Evolutionary conservation across 2,329 filamentous ascomycete species (phyloP).

Genomic region (Metarhizium anisopliae): DNA sequence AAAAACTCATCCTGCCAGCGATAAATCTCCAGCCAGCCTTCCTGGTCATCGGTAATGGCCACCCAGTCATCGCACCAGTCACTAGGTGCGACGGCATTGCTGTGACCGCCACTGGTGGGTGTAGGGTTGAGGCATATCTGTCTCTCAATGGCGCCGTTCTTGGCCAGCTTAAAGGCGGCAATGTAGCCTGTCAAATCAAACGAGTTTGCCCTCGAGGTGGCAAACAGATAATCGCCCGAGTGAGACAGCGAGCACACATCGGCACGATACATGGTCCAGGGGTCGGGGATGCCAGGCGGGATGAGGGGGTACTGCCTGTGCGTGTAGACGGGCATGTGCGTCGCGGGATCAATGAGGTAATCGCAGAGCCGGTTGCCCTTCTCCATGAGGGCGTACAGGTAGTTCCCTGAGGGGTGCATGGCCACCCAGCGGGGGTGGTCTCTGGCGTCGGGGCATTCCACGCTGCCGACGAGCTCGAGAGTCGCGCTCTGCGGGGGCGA

Average conservation of each 20-base stretch:
- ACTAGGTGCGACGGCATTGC: slow-evolving; percentile 77
- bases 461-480: slow-evolving; percentile 60
- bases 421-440: slow-evolving; percentile 88
- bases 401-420: slow-evolving; percentile 67
- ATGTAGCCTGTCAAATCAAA: slow-evolving; percentile 74
- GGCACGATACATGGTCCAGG: slow-evolving; percentile 63
- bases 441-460: slow-evolving; percentile 58
- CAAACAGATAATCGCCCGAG: slow-evolving; percentile 70
- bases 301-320: slow-evolving; percentile 69
- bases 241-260: slow-evolving; percentile 71
- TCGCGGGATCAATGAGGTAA: slow-evolving; percentile 67
- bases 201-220: slow-evolving; percentile 71
- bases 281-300: slow-evolving; percentile 55
- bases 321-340: slow-evolving; percentile 70
- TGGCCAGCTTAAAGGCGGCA: slow-evolving; percentile 64
- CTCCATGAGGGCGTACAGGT: slow-evolving; percentile 83
- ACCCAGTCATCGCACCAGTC: slow-evolving; percentile 83
- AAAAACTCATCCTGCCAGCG: slow-evolving; percentile 77
- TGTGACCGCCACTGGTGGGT: slow-evolving; percentile 79
- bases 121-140: slow-evolving; percentile 79
- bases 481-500: slow-evolving; percentile 37
- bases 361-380: slow-evolving; percentile 77
- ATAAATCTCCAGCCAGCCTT: slow-evolving; percentile 82
- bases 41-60: slow-evolving; percentile 82
- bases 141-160: slow-evolving; percentile 61